Evolutionary conservation across 2,329 filamentous ascomycete genomes (phyloP).

Genomic region (Pseudogymnoascus pannorum): DNA sequence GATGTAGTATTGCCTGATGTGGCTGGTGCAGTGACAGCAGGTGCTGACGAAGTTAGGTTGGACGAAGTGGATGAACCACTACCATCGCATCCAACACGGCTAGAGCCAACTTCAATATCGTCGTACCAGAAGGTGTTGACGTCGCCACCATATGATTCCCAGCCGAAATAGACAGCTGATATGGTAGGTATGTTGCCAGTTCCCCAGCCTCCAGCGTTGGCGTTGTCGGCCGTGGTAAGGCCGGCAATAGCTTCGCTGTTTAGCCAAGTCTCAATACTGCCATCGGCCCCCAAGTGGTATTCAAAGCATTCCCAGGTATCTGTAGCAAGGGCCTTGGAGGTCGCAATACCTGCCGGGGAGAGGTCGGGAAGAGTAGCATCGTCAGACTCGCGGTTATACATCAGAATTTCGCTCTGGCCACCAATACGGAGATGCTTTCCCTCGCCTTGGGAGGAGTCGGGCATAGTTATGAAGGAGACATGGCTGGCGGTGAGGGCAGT

Average conservation of each 20-base stretch:
- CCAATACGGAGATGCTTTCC: slow-evolving; percentile 56
- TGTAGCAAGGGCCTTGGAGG: slow-evolving; percentile 44
- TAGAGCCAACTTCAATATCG: slow-evolving; percentile 44
- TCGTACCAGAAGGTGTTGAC: slow-evolving; percentile 58
- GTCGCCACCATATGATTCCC: slow-evolving; percentile 55
- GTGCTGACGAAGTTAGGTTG: background rate
- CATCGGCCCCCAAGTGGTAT: slow-evolving; percentile 51
- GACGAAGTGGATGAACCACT: slow-evolving; percentile 4
- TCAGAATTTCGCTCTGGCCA: slow-evolving; percentile 52
- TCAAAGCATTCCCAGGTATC: slow-evolving; percentile 52
- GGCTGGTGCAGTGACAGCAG: background rate
- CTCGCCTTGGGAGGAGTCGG: slow-evolving; percentile 46
- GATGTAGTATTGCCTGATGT: background rate
- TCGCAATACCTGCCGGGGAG: slow-evolving; percentile 49
- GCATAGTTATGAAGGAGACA: slow-evolving; percentile 58
- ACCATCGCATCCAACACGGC: slow-evolving; percentile 39
- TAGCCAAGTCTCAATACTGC: slow-evolving; percentile 54
- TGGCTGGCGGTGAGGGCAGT: slow-evolving; percentile 52
- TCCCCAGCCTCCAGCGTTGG: slow-evolving; percentile 46
- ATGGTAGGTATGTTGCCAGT: slow-evolving; percentile 43
- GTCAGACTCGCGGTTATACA: slow-evolving; percentile 58
- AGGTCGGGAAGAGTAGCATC: slow-evolving; percentile 56
- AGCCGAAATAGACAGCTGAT: slow-evolving; percentile 52
- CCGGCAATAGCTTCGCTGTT: slow-evolving; percentile 44
- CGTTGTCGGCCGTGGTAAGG: slow-evolving; percentile 43